Base-by-base conservation (phyloP, 805 yeast species). In the Candida broadrunensis region DNA sequence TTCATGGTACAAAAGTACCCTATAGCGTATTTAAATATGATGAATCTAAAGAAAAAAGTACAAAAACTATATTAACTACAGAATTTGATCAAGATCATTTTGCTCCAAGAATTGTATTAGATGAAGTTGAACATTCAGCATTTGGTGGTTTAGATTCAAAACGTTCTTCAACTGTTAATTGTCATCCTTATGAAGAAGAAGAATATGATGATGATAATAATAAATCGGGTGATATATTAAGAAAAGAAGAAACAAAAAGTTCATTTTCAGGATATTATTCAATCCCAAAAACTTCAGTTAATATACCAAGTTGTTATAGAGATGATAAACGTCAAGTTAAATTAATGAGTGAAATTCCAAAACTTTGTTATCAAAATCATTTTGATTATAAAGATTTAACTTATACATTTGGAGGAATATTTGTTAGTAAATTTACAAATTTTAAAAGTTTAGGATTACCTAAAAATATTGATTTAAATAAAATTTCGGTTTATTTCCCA, bases 341-440 rank as follows among this genome's bases (percentile, higher is more conserved):
- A 44, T 26, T 17, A 16, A 29, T 17, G 25, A 33, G 21, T 14
- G 60, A 51, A 29, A 40, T 51, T 11, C 67, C 66, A 6, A 48
- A 52, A 36, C 31, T 60, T 9, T 55, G 60, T 33, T 65, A 60
- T 43, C 71, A 64, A 37, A 60, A 61, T 38, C 62, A 59, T 37
- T 59, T 55, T 38, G 61, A 62, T 39, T 44, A 54, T 6, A 60
- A 58, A 17, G 71, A 61, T 20, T 39, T 49, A 19, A 56, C 58
- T 2, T 66, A 58, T 44, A 48, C 56, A n/a, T 69, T 70, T 45
- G 74, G 74, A 2, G 75, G 75, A 0, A 34, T 70, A 9, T 47
- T 35, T 32, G 43, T 49, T 3, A 45, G 52, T 17, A 50, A 49
- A 13, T 31, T 32, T 12, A 32, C 49, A 5, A 47, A 47, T 30